Base-by-base conservation (phyloP, 192 early-diverging fungal genomes). In the Linnemannia zychae region DNA sequence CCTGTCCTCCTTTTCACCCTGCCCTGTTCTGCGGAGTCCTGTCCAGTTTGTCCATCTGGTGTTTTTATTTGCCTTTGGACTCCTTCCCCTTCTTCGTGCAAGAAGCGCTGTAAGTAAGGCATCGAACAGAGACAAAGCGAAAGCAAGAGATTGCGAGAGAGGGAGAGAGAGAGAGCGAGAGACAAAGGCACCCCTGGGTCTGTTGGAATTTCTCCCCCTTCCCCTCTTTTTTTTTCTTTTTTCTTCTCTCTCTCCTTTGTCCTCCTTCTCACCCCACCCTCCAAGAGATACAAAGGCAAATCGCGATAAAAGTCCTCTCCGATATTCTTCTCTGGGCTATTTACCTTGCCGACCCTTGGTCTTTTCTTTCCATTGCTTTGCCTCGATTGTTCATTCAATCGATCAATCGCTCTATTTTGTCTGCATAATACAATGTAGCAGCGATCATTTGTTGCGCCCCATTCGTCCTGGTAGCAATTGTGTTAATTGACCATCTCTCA, bases 171-270 rank as follows among this genome's bases (percentile, higher is more conserved):
- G 9, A 0, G 48, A 49, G 24, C 2, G 53, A 63, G 28, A 60
- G 57, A 60, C 9, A 31, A 63, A 31, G 24, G 57, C 11, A 63
- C 57, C 57, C 57, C 57, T 63, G 28, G 57, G 57, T 63, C 57
- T 63, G 57, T 63, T 63, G 57, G 57, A 31, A 63, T 63, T 63
- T 31, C 57, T 63, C 9, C 57, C 57, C 57, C 67, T 38, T 38
- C n/a, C 11, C 37, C 38, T 38, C 67, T 69, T 18, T 67, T 37
- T n/a, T 38, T n/a, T 36, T 1, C 66, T n/a, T n/a, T n/a, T n/a
- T n/a, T n/a, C 33, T 66, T 66, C 33, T 34, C 33, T 36, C 16
- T 37, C 66, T 38, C n/a, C n/a, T n/a, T n/a, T n/a, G n/a, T n/a
- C 66, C 36, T 67, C 36, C 5, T 22, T 18, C 22, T 6, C n/a